Evolutionary conservation across 176 grass and related monocot genomes (phyloP), one percentile per base, ranked within the genome.

Genomic region (Rhipidocladum racemiflorum): DNA sequence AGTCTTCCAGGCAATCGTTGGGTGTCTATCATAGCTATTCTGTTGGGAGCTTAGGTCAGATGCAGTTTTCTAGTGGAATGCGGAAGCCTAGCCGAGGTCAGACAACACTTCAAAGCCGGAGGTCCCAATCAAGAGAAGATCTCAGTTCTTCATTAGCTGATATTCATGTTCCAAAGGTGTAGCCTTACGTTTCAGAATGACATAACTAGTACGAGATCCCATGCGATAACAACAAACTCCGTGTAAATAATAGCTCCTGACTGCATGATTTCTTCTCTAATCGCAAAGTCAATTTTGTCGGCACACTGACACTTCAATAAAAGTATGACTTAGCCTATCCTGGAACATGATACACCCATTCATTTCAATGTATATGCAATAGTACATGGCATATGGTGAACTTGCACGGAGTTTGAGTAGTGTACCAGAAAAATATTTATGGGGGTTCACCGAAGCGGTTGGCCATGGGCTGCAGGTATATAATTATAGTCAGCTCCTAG

Each of bases 61-160:
- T 95, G 88, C 96, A 93, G 70, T 93, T 88, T 85, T 86, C 89
- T 16, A 90, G 88, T 69, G 90, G 84, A 53, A 84, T 85, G 48
- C 84, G 88, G 88, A 90, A 87, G 25, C 84, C 95, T 45, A 82
- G 45, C 32, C 77, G 92, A 76, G 92, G 96, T 68, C 90, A 93
- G 87, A 88, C 96, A 28, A 99, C 92, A 65, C 96, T 99, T 61
- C 88, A 89, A 79, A 99, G 96, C 64, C 84, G 96, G 45, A 89
- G 96, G 75, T 95, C 96, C 15, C 92, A 91, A 78, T 99, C 96
- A 21, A 92, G 96, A 91, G 92, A 99, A 88, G 96, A 99, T 87
- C 92, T 99, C 65, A 95, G 11, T 55, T 86, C 87, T 74, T 90
- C 93, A 12, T 65, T 99, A 39, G 91, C 87, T 24, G 96, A 99